Base-by-base conservation (phyloP, 345 rosid species). In the Salix viminalis region DNA sequence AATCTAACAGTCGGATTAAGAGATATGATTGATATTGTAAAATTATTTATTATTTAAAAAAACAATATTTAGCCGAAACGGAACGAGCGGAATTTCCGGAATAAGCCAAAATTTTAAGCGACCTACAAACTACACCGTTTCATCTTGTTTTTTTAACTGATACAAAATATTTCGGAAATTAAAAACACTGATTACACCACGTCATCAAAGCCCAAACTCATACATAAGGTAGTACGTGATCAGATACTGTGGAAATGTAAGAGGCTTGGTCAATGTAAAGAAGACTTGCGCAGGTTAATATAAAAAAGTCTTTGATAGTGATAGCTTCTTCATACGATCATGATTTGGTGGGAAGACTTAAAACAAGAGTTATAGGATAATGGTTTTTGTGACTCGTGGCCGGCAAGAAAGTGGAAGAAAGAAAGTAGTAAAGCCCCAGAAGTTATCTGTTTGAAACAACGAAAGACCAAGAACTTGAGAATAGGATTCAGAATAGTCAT, bases 371-470 rank as follows among this genome's bases (percentile, higher is more conserved):
- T 3, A 0, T 15, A 15, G 37, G 32, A 65, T 4, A 5, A 23
- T 30, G 76, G 39, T 23, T 60, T 65, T 67, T 37, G 24, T 65
- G 2, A 71, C 41, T 60, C 80, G 65, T 75, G 73, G 52, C 16
- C 6, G 50, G 48, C 82, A 77, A 72, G 86, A 73, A 78, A 82
- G 28, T 54, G 19, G 39, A 32, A 30, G 58, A 30, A 37, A 65
- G 65, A 30, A 37, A 65, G 0, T 52, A 65, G 0, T 52, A 6
- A 37, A 15, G 30, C 62, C 7, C 15, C 24, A 36, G 32, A 73
- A 26, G 19, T 52, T 16, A 61, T 13, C 7, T 7, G 30, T 10
- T 60, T 21, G 8, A 14, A 69, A 42, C 69, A 42, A 61, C 41
- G 4, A 76, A 58, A 60, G 79, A 62, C 66, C 30, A n/a, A 62